A percentile compares a stretch with the other conserved stretches of the same genome.
Evolutionary conservation across 495 filamentous ascomycete species (phyloP).

Genomic region (Hyaloscypha finlandica): DNA sequence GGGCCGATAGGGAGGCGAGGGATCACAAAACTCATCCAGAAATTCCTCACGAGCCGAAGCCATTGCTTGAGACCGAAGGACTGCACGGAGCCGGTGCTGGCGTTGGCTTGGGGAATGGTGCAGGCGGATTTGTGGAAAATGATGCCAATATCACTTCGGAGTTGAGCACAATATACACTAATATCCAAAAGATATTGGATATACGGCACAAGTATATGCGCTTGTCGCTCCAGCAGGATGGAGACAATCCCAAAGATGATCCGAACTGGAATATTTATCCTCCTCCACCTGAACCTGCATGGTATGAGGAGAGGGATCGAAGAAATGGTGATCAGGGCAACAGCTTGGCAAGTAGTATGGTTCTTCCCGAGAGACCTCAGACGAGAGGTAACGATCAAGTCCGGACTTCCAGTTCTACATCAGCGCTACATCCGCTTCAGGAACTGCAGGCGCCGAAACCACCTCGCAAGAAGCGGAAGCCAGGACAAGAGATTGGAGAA

Average conservation of each 20-base stretch:
- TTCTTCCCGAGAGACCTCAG: conserved; percentile 38
- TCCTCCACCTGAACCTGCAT: conserved; percentile 83
- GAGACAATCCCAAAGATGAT: conserved; percentile 85
- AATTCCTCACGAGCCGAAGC: conserved; percentile 50
- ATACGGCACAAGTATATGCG: conserved; percentile 86
- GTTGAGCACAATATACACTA: conserved; percentile 79
- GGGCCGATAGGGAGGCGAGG: conserved; percentile 48
- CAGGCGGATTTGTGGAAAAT: conserved; percentile 49
- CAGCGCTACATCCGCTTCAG: conserved; percentile 21
- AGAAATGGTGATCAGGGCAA: conserved; percentile 41
- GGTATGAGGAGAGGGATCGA: conserved; percentile 64
- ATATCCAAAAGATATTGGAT: conserved; percentile 80
- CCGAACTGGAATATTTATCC: conserved; percentile 88
- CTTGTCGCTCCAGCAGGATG: conserved; percentile 77
- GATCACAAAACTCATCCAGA: conserved; percentile 46
- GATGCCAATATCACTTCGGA: conserved; percentile 78
- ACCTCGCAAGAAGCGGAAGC: conserved; percentile 67
- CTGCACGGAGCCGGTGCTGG: conserved; percentile 55
- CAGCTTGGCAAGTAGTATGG: conserved; percentile 57
- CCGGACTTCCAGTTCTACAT: conserved; percentile 13
- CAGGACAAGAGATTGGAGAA: conserved; percentile 86
- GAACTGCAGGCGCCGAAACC: conserved; percentile 34
- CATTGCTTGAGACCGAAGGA: conserved; percentile 46
- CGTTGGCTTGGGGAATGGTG: conserved; percentile 44
- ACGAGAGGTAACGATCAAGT: conserved; percentile 38